Conservation (phyloP, 2,329 filamentous ascomycete genomes). For the Fusarium sp. region DNA sequence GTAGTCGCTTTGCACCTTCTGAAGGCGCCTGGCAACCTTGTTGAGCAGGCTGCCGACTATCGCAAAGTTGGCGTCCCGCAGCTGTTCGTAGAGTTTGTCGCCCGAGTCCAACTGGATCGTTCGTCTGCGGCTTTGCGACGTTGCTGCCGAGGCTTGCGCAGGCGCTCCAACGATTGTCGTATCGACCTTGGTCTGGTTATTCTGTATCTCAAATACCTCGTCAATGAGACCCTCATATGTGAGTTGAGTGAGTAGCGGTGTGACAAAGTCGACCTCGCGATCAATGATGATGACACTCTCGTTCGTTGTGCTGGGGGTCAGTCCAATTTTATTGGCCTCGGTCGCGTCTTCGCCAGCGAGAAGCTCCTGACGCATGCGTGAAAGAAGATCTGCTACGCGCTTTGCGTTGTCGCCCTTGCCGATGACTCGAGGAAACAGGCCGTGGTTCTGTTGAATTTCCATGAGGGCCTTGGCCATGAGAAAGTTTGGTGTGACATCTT, state of each 20-base stretch:
- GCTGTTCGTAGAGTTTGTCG: conserved; percentile 88
- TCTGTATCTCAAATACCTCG: conserved; percentile 90
- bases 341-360: conserved; percentile 82
- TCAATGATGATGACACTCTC: conserved; percentile 97
- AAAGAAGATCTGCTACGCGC: conserved; percentile 86
- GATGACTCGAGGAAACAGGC: conserved; percentile 93
- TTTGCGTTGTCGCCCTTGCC: conserved; percentile 97
- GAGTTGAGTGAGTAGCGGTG: conserved; percentile 91
- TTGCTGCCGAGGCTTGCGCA: conserved; percentile 72
- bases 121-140: conserved; percentile 79
- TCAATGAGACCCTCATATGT: conserved; percentile 98
- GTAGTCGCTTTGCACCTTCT: conserved; percentile 87
- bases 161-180: conserved; percentile 88
- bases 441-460: conserved; percentile 92
- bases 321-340: conserved; percentile 73
- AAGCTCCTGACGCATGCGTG: conserved; percentile 92
- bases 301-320: conserved; percentile 88
- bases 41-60: conserved; percentile 92
- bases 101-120: conserved; percentile 92
- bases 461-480: conserved; percentile 93
- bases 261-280: conserved; percentile 94
- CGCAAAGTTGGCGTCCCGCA: conserved; percentile 95
- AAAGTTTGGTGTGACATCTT: conserved; percentile 92
- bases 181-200: conserved; percentile 95
- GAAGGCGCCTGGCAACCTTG: conserved; percentile 88